A percentile compares a stretch with the other conserved stretches of the same genome.
Evolutionary conservation across 768 basidiomycete genomes (phyloP).

Genomic region (Gloeophyllum trabeum): DNA sequence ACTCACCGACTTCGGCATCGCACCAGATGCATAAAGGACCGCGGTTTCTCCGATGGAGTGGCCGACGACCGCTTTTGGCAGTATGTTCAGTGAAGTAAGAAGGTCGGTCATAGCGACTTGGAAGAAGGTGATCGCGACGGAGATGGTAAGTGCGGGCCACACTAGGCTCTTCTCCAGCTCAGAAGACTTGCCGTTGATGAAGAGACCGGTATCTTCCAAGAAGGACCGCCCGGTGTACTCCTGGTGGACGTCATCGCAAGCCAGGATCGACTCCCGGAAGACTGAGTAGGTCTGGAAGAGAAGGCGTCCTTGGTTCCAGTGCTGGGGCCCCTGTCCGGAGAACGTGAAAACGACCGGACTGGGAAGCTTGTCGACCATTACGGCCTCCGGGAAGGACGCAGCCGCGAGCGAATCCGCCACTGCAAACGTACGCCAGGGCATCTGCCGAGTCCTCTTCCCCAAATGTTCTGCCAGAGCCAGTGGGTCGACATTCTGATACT

Average conservation of each 20-base stretch:
- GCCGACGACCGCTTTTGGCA: constrained; percentile 8
- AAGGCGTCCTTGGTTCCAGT: constrained; percentile 8
- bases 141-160: constrained; percentile 11
- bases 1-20: constrained; percentile 6
- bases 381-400: constrained; percentile 15
- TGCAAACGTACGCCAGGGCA: background rate
- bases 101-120: constrained; percentile 10
- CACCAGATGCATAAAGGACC: constrained; percentile 8
- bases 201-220: constrained; percentile 21
- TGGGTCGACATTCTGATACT: background rate
- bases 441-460: background rate
- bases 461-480: background rate
- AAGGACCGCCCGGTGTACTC: constrained; percentile 20
- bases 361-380: constrained; percentile 13
- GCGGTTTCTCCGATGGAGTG: constrained; percentile 10
- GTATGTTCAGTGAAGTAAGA: constrained; percentile 6
- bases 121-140: constrained; percentile 15
- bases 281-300: constrained; percentile 18
- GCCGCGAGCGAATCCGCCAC: background rate
- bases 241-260: constrained; percentile 20
- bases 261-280: constrained; percentile 22
- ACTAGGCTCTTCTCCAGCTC: constrained; percentile 4
- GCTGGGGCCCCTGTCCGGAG: constrained; percentile 24
- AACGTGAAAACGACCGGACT: constrained; percentile 26
- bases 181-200: constrained; percentile 6